Base-by-base conservation (phyloP, 1,284 basidiomycete species). In the Cutaneotrichosporon dermatis region DNA sequence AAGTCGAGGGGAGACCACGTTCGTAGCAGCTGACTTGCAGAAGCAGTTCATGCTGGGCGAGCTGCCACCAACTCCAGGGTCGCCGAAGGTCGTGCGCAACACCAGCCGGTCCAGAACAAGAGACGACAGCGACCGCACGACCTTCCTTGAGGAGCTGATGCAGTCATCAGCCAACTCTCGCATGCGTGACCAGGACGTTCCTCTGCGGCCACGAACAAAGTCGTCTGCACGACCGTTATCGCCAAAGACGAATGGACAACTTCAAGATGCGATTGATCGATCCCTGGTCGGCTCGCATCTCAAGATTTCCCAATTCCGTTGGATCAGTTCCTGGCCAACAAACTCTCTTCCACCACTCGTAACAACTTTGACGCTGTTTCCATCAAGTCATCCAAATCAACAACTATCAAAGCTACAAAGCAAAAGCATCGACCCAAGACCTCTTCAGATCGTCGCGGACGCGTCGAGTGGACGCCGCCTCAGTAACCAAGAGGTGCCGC, bases 401-500 rank as follows among this genome's bases (percentile, higher is more conserved):
- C 44, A 7, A 53, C 56, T n/a, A n/a, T 53, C 44, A 53, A 52
- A 39, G 45, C 25, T 25, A 25, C 44, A 4, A 35, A 39, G 16
- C 37, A 39, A 16, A 51, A 41, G 50, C n/a, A 46, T 9, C 44
- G 44, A 6, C 39, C 50, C 37, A 51, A 61, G 59, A 61, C 41
- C 51, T 61, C 13, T 61, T 57, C 41, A 54, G 12, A 42, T 46
- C 10, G 40, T 61, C 35, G 54, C 56, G 3, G n/a, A 16, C 8
- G 55, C 59, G n/a, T 43, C 51, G 2, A 42, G 51, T 37, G 15
- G 25, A 25, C 25, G 44, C 10, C 60, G 60, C 8, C 41, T 62
- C 40, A 37, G 49, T 25, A 56, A 62, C 51, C 60, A 62, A 50
- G 60, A 62, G 37, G 50, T 56, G 15, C 39, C 57, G 6, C 52